Conservation (phyloP, 108 stramenopile genomes). For the Pseudonitzschia delicatissima region DNA sequence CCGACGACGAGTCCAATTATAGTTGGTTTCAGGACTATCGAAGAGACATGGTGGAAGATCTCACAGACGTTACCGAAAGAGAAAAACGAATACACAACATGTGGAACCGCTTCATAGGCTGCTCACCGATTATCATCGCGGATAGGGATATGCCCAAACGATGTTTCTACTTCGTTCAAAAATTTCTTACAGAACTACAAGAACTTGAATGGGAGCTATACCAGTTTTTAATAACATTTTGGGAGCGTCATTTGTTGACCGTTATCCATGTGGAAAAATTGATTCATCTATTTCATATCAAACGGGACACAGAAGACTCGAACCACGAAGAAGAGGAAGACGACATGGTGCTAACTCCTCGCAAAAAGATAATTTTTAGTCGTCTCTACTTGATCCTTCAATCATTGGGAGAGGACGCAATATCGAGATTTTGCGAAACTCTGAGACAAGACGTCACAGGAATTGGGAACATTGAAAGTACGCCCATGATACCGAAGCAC, state of each 20-base stretch:
- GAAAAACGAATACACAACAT: background rate
- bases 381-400: background rate
- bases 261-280: conserved; percentile 1
- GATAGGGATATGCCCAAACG: background rate
- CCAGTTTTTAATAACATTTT: background rate
- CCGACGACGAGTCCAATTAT: conserved; percentile 4
- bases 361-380: background rate
- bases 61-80: background rate
- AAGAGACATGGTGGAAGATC: background rate
- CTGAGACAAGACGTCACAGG: background rate
- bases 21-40: conserved; percentile 10
- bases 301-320: background rate
- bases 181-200: background rate
- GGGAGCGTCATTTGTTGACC: background rate
- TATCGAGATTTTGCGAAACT: background rate
- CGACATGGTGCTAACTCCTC: background rate
- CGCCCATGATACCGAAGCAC: background rate
- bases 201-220: conserved; percentile 4
- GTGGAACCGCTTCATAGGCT: conserved; percentile 8
- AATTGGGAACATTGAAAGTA: background rate
- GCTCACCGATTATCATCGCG: background rate
- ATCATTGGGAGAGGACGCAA: background rate
- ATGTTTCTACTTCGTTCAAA: background rate
- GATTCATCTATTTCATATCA: background rate
- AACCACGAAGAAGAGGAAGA: background rate